Evolutionary conservation across 2,329 filamentous ascomycete genomes (phyloP).

Genomic region (Tolypocladium ophioglossoides): DNA sequence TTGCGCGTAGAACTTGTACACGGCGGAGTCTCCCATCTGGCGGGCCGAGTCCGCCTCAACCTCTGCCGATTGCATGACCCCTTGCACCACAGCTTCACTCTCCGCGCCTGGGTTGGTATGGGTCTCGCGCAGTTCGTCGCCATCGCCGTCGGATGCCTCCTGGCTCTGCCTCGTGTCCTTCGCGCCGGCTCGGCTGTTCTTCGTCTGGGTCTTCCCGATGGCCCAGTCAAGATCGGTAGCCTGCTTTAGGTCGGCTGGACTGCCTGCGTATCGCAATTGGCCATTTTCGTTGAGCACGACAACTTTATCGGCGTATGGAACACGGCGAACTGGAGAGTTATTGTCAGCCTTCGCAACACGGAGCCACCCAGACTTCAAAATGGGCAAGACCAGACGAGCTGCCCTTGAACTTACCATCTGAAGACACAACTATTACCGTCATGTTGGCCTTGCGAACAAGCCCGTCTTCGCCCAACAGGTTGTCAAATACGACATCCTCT

Average conservation of each 20-base stretch:
- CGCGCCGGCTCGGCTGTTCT: background rate
- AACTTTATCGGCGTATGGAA: background rate
- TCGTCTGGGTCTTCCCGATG: background rate
- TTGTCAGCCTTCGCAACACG: background rate
- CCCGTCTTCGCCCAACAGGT: conserved; percentile 7
- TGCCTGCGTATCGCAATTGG: background rate
- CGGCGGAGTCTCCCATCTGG: conserved; percentile 6
- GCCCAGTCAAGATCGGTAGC: background rate
- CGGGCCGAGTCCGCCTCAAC: background rate
- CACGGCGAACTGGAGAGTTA: background rate
- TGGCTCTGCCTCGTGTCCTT: too few species aligned
- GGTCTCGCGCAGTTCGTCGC: background rate
- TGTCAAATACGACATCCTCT: conserved; percentile 8
- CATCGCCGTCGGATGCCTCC: background rate
- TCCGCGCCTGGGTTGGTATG: background rate
- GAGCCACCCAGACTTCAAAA: background rate
- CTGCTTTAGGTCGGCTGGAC: background rate
- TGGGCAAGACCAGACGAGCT: background rate
- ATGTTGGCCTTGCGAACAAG: conserved; percentile 7
- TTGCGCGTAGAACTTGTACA: conserved; percentile 15
- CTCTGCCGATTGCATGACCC: background rate
- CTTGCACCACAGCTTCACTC: background rate
- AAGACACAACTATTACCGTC: conserved; percentile 4
- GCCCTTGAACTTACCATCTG: conserved; percentile 4
- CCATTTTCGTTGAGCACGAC: background rate